Evolutionary conservation across 805 yeast species (phyloP).

Genomic region (Blastobotrys chiropterorum): DNA sequence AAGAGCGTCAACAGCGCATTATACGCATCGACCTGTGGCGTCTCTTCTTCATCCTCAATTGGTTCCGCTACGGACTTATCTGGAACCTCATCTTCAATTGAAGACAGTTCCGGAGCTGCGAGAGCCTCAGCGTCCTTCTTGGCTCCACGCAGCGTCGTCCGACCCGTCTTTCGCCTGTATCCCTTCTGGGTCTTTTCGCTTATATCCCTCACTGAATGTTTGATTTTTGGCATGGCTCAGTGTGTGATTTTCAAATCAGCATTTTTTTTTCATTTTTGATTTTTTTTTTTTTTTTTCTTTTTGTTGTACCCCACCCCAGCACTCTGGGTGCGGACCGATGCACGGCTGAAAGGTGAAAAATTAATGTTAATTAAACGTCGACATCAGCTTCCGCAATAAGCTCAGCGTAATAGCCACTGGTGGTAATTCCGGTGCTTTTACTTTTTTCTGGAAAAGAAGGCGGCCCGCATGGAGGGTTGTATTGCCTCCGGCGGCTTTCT

Average conservation of each 20-base stretch:
- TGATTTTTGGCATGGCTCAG: not conserved
- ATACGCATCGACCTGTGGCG: conserved; percentile 36
- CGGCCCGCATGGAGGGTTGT: too few species aligned
- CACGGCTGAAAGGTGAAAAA: too few species aligned
- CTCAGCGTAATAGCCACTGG: too few species aligned
- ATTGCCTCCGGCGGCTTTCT: too few species aligned
- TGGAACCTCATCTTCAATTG: not conserved
- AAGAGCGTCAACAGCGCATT: conserved; percentile 61
- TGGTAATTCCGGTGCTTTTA: too few species aligned
- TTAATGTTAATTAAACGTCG: too few species aligned
- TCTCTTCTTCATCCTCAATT: conserved; percentile 20
- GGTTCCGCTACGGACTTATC: conserved; percentile 5
- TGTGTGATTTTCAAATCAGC: not conserved
- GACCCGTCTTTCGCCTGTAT: conserved; percentile 12
- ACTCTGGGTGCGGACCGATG: not conserved
- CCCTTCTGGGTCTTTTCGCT: not conserved
- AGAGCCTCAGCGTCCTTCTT: conserved; percentile 2
- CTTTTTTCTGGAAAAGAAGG: too few species aligned
- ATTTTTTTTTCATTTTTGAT: too few species aligned
- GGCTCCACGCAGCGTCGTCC: conserved; percentile 9
- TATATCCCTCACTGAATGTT: not conserved
- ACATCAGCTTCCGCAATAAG: too few species aligned
- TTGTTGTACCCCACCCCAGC: not conserved
- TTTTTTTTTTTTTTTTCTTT: not conserved
- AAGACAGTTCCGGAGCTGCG: conserved; percentile 1